Percentiles rank a stretch among this genome's conserved stretches.
These are phyloP conservation scores for Exophiala lecanii-corni DNA, from an alignment of 2,329 filamentous ascomycete genomes.

Conservation along the genomic window DNA sequence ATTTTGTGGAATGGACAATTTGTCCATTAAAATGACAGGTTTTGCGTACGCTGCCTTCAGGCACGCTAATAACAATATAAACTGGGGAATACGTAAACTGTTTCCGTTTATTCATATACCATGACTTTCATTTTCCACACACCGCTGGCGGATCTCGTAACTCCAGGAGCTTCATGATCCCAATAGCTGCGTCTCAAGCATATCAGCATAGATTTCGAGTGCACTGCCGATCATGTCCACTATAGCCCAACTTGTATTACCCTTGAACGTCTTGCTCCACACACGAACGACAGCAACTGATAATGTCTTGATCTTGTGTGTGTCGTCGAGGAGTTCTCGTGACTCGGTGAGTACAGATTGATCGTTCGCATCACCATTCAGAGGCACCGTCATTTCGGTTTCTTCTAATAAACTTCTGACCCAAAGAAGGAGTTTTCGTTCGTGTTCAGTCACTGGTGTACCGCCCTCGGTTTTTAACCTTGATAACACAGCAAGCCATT, in stretches of 20 bases:
- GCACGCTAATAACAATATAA: no score
- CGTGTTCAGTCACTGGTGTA: slow-evolving; percentile 42
- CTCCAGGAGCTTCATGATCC: no score
- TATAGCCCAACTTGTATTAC: slow-evolving; percentile 48
- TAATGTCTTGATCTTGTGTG: slow-evolving; percentile 41
- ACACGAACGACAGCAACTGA: slow-evolving; percentile 46
- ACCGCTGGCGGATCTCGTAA: no score
- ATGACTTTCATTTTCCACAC: no score
- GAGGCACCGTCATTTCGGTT: slow-evolving; percentile 41
- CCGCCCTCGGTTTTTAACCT: slow-evolving; percentile 35
- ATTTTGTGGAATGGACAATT: no score
- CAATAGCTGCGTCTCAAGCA: slow-evolving; percentile 34
- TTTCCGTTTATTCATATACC: no score
- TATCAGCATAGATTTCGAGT: slow-evolving; percentile 43
- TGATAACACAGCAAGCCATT: slow-evolving; percentile 44
- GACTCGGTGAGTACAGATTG: slow-evolving; percentile 20
- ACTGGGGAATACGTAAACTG: no score
- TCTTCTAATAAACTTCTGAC: slow-evolving; percentile 48
- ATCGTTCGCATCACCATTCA: slow-evolving; percentile 23
- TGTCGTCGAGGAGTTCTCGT: slow-evolving; percentile 40
- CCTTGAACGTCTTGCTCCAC: slow-evolving; percentile 47
- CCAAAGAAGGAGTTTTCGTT: slow-evolving; percentile 44
- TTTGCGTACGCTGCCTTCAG: no score
- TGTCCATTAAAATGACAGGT: no score
- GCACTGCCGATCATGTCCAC: slow-evolving; percentile 45